Evolutionary conservation across 257 asterid genomes (phyloP).

Genomic region (Solanum chilense): DNA sequence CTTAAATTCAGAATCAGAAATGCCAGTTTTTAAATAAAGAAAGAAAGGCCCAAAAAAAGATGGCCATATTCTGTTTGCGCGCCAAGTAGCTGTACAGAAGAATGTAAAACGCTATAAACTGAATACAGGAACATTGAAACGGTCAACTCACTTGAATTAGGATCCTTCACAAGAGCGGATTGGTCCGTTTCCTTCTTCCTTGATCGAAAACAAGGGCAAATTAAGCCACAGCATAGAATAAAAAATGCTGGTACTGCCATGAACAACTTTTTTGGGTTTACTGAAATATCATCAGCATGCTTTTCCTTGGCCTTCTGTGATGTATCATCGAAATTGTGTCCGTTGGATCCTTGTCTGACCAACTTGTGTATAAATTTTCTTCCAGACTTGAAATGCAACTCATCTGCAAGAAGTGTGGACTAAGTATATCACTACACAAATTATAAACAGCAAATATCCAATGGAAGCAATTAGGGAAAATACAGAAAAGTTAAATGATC

Average conservation of each 20-base stretch:
- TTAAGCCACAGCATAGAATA: constrained; percentile 49
- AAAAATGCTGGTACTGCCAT: constrained; percentile 66
- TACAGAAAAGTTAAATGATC: not conserved
- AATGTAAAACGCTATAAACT: not conserved
- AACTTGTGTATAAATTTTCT: constrained; percentile 33
- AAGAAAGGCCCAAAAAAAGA: not conserved
- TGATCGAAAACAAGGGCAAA: constrained; percentile 87
- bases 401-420: constrained; percentile 27
- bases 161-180: constrained; percentile 58
- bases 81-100: not conserved
- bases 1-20: not conserved
- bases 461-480: not conserved
- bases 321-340: constrained; percentile 9
- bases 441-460: not conserved
- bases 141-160: constrained; percentile 59
- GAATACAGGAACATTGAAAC: not conserved
- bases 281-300: constrained; percentile 10
- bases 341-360: constrained; percentile 33
- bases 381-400: constrained; percentile 28
- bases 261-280: constrained; percentile 41
- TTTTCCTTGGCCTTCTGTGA: constrained; percentile 16
- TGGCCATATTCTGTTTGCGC: not conserved
- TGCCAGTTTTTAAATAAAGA: not conserved
- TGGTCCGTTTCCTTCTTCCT: constrained; percentile 46
- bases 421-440: not conserved